phyloP scores from a whole-genome alignment of 2,329 filamentous ascomycete genomes.

The Colletotrichum sp. region DNA sequence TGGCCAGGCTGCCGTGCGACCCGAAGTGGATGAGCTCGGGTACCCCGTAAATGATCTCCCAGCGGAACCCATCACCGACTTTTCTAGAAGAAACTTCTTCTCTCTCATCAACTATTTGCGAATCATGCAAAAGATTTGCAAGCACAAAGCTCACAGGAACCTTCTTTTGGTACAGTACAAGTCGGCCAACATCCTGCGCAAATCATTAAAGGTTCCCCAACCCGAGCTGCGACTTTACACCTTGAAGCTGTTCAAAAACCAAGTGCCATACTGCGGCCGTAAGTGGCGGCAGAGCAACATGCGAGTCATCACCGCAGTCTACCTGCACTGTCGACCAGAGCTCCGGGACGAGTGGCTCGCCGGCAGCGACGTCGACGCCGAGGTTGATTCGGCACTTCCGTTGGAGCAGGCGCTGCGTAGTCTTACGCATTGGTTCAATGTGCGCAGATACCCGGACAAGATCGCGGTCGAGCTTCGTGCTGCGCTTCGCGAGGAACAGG shows the following conservation, averaged over 20 bases:
- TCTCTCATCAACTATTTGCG: slow-evolving; percentile 93
- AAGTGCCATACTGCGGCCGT: slow-evolving; percentile 95
- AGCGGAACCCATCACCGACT: slow-evolving; percentile 80
- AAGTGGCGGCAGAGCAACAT: slow-evolving; percentile 99
- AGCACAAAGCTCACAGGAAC: slow-evolving; percentile 93
- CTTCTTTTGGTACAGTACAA: slow-evolving; percentile 95
- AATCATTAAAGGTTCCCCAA: slow-evolving; percentile 89
- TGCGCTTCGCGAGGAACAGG: slow-evolving; percentile 73
- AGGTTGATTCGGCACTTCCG: slow-evolving; percentile 91
- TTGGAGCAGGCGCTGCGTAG: slow-evolving; percentile 89
- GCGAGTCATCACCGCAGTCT: slow-evolving; percentile 97
- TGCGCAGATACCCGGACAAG: slow-evolving; percentile 79
- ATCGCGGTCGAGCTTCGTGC: slow-evolving; percentile 66
- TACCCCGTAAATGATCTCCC: slow-evolving; percentile 77
- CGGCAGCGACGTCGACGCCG: slow-evolving; percentile 88
- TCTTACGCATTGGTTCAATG: slow-evolving; percentile 93
- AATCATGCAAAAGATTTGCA: slow-evolving; percentile 97
- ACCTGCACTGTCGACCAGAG: slow-evolving; percentile 90
- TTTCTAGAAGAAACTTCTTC: slow-evolving; percentile 94
- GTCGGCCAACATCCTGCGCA: slow-evolving; percentile 88
- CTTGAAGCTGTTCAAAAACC: slow-evolving; percentile 97
- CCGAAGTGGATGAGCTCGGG: slow-evolving; percentile 85
- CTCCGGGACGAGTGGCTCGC: slow-evolving; percentile 94
- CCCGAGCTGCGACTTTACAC: slow-evolving; percentile 89
- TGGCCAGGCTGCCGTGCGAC: slow-evolving; percentile 43